phyloP scores from a whole-genome alignment of 2,329 filamentous ascomycete genomes.

The Cytospora piceicola region DNA sequence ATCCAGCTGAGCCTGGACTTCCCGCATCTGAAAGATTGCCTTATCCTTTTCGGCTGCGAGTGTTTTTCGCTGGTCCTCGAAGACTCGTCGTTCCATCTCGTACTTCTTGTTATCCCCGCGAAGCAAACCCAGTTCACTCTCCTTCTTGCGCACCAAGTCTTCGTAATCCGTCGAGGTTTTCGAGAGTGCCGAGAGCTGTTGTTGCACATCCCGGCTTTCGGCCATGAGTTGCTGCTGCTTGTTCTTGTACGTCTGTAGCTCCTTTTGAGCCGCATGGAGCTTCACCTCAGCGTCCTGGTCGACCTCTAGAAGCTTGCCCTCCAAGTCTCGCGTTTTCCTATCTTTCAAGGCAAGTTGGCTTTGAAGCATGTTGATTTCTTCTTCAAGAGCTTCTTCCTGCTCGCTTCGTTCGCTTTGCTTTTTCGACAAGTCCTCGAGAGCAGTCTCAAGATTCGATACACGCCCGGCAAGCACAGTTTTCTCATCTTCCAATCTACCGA shows the following conservation, averaged over 20 bases:
- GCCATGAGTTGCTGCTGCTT: slow-evolving; percentile 76
- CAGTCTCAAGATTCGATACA: slow-evolving; percentile 69
- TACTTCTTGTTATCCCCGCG: slow-evolving; percentile 83
- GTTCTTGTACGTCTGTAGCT: slow-evolving; percentile 72
- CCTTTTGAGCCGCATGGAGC: slow-evolving; percentile 75
- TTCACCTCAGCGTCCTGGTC: slow-evolving; percentile 92
- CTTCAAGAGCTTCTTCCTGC: slow-evolving; percentile 75
- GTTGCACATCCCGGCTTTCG: slow-evolving; percentile 81
- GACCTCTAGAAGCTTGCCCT: slow-evolving; percentile 78
- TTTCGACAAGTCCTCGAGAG: slow-evolving; percentile 71
- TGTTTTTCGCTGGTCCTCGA: slow-evolving; percentile 77
- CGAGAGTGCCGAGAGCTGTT: slow-evolving; percentile 84
- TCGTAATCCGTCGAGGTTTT: slow-evolving; percentile 94
- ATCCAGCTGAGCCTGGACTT: slow-evolving; percentile 85
- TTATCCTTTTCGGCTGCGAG: slow-evolving; percentile 79
- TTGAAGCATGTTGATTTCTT: slow-evolving; percentile 88
- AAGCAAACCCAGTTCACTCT: slow-evolving; percentile 86
- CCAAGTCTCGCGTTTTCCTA: slow-evolving; percentile 84
- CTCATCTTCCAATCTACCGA: slow-evolving; percentile 82
- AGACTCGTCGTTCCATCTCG: slow-evolving; percentile 75
- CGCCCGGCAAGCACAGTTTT: slow-evolving; percentile 74
- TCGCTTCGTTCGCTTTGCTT: slow-evolving; percentile 74
- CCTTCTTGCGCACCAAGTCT: slow-evolving; percentile 88
- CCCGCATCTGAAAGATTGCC: slow-evolving; percentile 73
- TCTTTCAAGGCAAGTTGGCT: slow-evolving; percentile 90